Conservation (phyloP, 129 eudicot species). For the Kitagawia praeruptora region DNA sequence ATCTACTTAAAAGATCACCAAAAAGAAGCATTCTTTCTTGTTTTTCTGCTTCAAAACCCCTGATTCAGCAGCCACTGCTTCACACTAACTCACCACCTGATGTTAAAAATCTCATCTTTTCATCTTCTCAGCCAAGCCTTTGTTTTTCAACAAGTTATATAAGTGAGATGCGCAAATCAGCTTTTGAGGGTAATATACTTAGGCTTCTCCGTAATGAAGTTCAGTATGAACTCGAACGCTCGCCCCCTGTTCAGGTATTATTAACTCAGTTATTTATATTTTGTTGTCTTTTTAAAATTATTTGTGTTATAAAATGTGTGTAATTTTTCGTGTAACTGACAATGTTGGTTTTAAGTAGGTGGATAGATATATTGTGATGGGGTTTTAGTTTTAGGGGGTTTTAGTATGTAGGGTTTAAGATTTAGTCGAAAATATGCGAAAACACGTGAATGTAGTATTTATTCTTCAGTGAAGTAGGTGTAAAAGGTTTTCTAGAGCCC, state of each 20-base stretch:
- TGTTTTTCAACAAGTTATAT: constrained; percentile 23
- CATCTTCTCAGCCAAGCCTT: background rate
- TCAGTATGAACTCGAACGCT: constrained; percentile 61
- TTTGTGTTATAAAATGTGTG: background rate
- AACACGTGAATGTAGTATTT: background rate
- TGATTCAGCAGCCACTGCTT: background rate
- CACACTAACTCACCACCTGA: background rate
- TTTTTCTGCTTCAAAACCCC: constrained; percentile 9
- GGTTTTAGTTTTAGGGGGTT: background rate
- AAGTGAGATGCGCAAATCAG: constrained; percentile 60
- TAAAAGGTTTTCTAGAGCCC: background rate
- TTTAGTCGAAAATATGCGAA: background rate
- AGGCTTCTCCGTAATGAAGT: constrained; percentile 77
- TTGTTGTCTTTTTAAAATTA: background rate
- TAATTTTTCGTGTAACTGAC: background rate
- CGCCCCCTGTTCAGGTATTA: constrained; percentile 54
- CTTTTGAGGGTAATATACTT: constrained; percentile 63
- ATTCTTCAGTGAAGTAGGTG: no score
- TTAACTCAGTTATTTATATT: constrained; percentile 1
- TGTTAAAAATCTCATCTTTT: background rate
- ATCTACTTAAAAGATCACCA: constrained; percentile 29
- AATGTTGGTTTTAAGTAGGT: background rate
- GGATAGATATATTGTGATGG: background rate
- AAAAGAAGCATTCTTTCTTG: constrained; percentile 2
- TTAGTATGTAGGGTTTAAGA: background rate